phyloP scores from a whole-genome alignment of 225 moss, liverwort and hornwort genomes.

The Rhytidiadelphus loreus region DNA sequence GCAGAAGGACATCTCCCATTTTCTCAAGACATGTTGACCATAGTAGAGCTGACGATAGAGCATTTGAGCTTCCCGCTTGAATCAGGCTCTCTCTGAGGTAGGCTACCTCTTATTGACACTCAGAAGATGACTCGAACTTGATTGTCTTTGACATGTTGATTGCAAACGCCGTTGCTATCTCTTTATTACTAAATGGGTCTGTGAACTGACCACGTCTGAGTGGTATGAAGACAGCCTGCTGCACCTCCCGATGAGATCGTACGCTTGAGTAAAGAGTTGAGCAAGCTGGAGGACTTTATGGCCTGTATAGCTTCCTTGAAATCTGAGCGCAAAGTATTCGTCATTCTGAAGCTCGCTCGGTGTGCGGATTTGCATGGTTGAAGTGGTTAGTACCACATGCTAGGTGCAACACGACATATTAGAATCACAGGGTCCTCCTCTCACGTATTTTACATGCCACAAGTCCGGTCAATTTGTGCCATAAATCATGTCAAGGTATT shows the following conservation, averaged over 20 bases:
- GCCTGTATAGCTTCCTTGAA: slow-evolving; percentile 56
- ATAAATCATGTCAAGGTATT: background rate
- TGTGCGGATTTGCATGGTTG: background rate
- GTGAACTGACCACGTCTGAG: slow-evolving; percentile 9
- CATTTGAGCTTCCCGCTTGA: slow-evolving; percentile 67
- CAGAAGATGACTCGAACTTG: background rate
- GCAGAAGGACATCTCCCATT: slow-evolving; percentile 73
- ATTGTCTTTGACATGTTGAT: background rate
- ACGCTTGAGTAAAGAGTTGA: slow-evolving; percentile 76
- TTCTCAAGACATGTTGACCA: slow-evolving; percentile 67
- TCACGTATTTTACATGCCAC: background rate
- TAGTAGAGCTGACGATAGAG: slow-evolving; percentile 74
- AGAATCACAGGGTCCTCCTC: background rate
- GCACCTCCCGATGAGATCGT: slow-evolving; percentile 81
- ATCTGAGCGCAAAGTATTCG: slow-evolving; percentile 68
- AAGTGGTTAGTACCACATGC: background rate
- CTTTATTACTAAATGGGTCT: background rate
- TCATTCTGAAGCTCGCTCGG: background rate
- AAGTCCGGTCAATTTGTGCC: background rate
- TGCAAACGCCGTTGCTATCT: background rate
- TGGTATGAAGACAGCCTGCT: slow-evolving; percentile 82
- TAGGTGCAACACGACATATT: background rate
- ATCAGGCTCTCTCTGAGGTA: slow-evolving; percentile 69
- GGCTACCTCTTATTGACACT: background rate
- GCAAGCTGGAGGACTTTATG: slow-evolving; percentile 83